Evolutionary conservation across 441 rosid genomes (phyloP), one percentile per base, ranked within the genome.

Genomic region (Theobroma grandiflorum): DNA sequence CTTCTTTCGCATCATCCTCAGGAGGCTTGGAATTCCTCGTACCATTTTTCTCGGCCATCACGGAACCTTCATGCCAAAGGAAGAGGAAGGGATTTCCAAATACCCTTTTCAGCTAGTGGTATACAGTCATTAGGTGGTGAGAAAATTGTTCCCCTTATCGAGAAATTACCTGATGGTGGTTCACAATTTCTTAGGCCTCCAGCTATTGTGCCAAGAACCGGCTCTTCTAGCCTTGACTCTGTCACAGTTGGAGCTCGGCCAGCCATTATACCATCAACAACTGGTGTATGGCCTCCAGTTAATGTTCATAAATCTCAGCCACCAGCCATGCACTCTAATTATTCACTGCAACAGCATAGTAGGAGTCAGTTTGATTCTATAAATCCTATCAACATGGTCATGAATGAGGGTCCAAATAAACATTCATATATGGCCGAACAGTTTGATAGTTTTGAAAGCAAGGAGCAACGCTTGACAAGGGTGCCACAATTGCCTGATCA

Each of bases 241-340:
- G 72, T 38, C 77, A 80, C 84, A 68, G 78, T 79, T 68, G 92
- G 81, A 55, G 66, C 83, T 53, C 75, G 80, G 68, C 79, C 85
- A 8, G 62, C 80, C 76, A 71, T 49, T 77, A 52, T 67, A 38
- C 79, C 87, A 10, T 71, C 83, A 26, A 81, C 88, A 47, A 22
- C 84, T 37, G 88, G 91, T 53, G 61, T 77, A 62, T 87, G 97
- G 97, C 89, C 93, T 80, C 85, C 84, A 33, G 72, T 85, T 64
- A 87, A 88, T 87, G 83, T 62, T 78, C 89, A 84, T 80, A 92
- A 88, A 80, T 86, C 97, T 81, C 86, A 88, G 69, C 91, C 85
- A 55, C 84, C 81, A 47, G 85, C 90, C 38, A 57, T 82, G 70
- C 88, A 88, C 76, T 78, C 88, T 73, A 83, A 75, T 79, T 89